A percentile compares a stretch with the other conserved stretches of the same genome.
Conservation (phyloP, 352 stramenopile species). For the Globisporangium echinulatum region DNA sequence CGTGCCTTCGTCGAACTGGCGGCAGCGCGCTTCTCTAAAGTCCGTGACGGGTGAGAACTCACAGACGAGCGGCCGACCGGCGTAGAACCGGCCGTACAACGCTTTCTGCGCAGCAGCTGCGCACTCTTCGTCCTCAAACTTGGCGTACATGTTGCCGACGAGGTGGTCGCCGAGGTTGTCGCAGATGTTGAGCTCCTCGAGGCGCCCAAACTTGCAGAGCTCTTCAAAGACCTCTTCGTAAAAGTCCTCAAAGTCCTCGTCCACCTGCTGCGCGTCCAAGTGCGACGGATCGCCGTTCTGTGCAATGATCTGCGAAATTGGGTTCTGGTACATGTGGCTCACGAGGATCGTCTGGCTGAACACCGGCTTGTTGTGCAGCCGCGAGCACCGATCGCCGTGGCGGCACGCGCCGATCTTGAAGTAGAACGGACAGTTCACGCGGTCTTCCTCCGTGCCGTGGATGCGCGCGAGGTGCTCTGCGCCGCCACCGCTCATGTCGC, state of each 20-base stretch:
- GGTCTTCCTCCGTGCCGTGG: conserved; percentile 96
- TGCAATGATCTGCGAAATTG: conserved; percentile 84
- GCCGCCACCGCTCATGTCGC: conserved; percentile 70
- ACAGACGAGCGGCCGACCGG: conserved; percentile 91
- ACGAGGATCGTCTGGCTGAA: conserved; percentile 99
- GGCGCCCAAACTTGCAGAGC: conserved; percentile 96
- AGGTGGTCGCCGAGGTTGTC: conserved; percentile 99
- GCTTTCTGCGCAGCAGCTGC: conserved; percentile 93
- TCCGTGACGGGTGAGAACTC: conserved; percentile 99
- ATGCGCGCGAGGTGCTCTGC: conserved; percentile 96
- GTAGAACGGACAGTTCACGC: conserved; percentile 99
- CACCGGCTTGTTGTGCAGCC: conserved; percentile 97
- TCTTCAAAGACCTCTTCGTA: conserved; percentile 98
- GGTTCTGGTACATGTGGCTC: conserved; percentile 98
- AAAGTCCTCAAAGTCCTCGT: conserved; percentile 97
- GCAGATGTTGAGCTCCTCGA: conserved; percentile 99
- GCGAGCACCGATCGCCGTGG: conserved; percentile 98
- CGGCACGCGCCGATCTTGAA: conserved; percentile 99
- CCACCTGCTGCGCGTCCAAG: conserved; percentile 87
- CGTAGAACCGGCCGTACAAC: conserved; percentile 97
- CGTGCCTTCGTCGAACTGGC: conserved; percentile 97
- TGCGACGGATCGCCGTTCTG: conserved; percentile 76
- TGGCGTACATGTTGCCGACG: conserved; percentile 99
- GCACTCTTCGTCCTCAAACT: conserved; percentile 98
- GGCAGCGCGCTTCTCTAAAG: conserved; percentile 96